Evolutionary conservation across 441 rosid species (phyloP).

Genomic region (Erysimum cheiri): DNA sequence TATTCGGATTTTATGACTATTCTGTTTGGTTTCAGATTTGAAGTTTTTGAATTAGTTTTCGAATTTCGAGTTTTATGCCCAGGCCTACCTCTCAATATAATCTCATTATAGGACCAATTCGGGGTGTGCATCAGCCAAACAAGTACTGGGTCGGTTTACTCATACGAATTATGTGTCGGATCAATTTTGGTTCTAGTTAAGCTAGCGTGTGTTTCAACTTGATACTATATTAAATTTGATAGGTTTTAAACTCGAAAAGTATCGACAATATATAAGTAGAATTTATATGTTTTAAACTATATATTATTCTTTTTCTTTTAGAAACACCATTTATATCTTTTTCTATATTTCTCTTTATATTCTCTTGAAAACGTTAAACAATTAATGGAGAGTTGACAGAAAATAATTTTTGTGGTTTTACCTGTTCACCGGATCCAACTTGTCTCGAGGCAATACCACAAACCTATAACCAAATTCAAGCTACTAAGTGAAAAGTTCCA

Average conservation of each 20-base stretch:
- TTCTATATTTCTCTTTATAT: not conserved
- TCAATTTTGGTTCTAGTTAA: not conserved
- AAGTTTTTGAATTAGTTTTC: no score
- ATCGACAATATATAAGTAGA: no score
- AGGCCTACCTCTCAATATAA: no score
- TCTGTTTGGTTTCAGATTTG: no score
- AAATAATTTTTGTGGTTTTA: conserved; percentile 15
- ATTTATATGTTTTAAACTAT: no score
- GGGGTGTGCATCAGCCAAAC: not conserved
- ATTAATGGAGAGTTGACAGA: no score
- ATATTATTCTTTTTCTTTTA: no score
- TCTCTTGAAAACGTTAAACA: not conserved
- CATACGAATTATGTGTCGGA: not conserved
- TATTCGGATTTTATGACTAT: no score
- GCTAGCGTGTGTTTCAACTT: not conserved
- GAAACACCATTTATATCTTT: not conserved
- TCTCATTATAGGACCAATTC: not conserved
- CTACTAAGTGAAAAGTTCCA: not conserved
- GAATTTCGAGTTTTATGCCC: no score
- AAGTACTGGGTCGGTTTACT: not conserved
- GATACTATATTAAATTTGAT: not conserved
- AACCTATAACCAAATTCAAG: conserved; percentile 49
- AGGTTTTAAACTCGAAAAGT: not conserved
- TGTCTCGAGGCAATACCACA: conserved; percentile 83
- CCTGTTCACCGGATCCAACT: conserved; percentile 78